Evolutionary conservation across 1,284 basidiomycete species (phyloP).

Genomic region (Golubevia pallescens): DNA sequence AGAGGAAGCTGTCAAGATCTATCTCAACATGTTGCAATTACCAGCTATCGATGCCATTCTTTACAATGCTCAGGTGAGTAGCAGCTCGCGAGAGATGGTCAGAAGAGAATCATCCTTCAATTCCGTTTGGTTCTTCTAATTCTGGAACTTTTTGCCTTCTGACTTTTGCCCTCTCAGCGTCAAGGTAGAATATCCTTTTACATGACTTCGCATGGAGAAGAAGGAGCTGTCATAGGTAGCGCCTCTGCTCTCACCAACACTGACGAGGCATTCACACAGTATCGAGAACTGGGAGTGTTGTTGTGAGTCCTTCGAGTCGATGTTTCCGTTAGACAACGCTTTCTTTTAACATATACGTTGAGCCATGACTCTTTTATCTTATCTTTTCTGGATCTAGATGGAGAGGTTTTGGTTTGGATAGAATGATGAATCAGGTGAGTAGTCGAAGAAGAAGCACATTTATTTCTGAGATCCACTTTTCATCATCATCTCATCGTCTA

Average conservation of each 20-base stretch:
- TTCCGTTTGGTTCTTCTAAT: too few species aligned
- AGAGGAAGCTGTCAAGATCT: slow-evolving; percentile 44
- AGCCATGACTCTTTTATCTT: too few species aligned
- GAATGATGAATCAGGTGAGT: slow-evolving; percentile 42
- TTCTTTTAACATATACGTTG: too few species aligned
- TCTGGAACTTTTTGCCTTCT: too few species aligned
- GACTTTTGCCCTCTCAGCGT: slow-evolving; percentile 12
- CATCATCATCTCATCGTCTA: too few species aligned
- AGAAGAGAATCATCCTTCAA: too few species aligned
- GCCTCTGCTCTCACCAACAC: slow-evolving; percentile 30
- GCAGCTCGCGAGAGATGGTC: too few species aligned
- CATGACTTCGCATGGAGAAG: slow-evolving; percentile 58
- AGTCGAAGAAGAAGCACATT: background rate
- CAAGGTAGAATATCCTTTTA: slow-evolving; percentile 52
- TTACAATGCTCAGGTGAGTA: slow-evolving; percentile 31
- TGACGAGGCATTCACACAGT: slow-evolving; percentile 54
- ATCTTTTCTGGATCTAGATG: slow-evolving; percentile 11
- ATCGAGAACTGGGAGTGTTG: slow-evolving; percentile 45
- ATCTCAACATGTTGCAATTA: slow-evolving; percentile 39
- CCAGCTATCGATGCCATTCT: slow-evolving; percentile 49
- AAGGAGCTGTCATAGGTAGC: slow-evolving; percentile 44
- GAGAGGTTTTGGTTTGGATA: slow-evolving; percentile 34
- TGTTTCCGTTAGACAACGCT: too few species aligned
- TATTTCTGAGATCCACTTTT: background rate
- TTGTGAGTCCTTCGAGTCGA: too few species aligned